Conservation (phyloP, 2,329 filamentous ascomycete species). For the Emmonsiellopsis sp. region DNA sequence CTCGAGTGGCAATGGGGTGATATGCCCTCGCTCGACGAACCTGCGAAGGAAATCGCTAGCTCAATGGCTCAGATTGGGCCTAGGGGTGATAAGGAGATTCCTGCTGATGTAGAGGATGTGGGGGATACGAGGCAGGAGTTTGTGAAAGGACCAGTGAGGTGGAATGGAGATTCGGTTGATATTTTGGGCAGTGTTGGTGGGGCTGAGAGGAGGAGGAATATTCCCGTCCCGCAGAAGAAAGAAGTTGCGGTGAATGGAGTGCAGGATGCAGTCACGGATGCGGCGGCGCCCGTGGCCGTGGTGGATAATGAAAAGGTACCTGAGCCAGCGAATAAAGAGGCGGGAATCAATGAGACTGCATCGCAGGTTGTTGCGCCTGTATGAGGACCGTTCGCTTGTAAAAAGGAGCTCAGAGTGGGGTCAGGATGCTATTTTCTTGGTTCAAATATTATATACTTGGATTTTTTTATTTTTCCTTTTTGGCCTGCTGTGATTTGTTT, state of each 20-base stretch:
- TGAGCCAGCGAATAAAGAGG: neutral
- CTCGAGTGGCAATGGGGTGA: conserved; percentile 76
- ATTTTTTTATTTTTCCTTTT: neutral
- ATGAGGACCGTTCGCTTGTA: neutral
- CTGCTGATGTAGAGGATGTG: neutral
- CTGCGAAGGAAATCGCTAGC: conserved; percentile 24
- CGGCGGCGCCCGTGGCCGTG: conserved; percentile 19
- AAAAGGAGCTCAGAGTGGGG: no score
- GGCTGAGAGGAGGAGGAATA: conserved; percentile 6
- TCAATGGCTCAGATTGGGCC: conserved; percentile 19
- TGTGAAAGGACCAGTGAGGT: conserved; percentile 48
- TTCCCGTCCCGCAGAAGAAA: conserved; percentile 3
- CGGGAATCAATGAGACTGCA: neutral
- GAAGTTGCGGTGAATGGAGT: neutral
- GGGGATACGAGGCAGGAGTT: conserved; percentile 8
- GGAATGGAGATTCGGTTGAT: conserved; percentile 75
- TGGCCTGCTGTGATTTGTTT: neutral
- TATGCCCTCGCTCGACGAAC: conserved; percentile 58
- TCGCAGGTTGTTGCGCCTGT: neutral
- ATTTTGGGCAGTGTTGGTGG: conserved; percentile 51
- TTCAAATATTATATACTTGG: neutral
- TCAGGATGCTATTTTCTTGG: no score
- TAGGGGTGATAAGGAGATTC: conserved; percentile 8
- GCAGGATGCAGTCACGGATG: neutral
- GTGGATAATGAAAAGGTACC: conserved; percentile 22